Conservation (phyloP, 331 rosid genomes). For the Spiraea crenata region DNA sequence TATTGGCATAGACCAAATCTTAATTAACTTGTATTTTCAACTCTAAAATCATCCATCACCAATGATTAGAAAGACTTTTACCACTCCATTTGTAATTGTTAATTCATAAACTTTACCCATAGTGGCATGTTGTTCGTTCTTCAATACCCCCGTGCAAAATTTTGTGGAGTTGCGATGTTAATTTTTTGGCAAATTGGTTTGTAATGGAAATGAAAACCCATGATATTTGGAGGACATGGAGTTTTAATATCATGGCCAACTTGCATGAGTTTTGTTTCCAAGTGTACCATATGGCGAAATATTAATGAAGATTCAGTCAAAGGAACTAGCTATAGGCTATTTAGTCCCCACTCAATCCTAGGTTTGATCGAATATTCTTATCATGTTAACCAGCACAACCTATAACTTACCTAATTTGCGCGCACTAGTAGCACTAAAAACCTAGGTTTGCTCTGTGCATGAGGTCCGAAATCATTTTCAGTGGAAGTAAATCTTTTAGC, state of each 20-base stretch:
- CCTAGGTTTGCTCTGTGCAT: too few species aligned
- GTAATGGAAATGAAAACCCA: too few species aligned
- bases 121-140: not conserved
- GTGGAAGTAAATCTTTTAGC: too few species aligned
- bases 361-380: conserved; percentile 15
- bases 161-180: too few species aligned
- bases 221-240: not conserved
- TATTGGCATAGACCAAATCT: conserved; percentile 5
- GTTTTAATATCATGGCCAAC: not conserved
- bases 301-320: conserved; percentile 3
- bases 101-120: not conserved
- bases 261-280: not conserved
- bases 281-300: not conserved
- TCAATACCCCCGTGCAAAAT: not conserved
- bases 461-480: too few species aligned
- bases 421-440: too few species aligned
- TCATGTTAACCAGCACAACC: conserved; percentile 19
- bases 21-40: not conserved
- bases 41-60: not conserved
- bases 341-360: conserved; percentile 15
- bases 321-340: not conserved
- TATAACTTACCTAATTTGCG: too few species aligned
- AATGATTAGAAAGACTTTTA: not conserved
- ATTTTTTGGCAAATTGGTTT: too few species aligned
- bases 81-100: not conserved